Percentiles rank a stretch among this genome's conserved stretches.
Conservation (phyloP, 2,329 filamentous ascomycete genomes). For the Aspergillus texensis region DNA sequence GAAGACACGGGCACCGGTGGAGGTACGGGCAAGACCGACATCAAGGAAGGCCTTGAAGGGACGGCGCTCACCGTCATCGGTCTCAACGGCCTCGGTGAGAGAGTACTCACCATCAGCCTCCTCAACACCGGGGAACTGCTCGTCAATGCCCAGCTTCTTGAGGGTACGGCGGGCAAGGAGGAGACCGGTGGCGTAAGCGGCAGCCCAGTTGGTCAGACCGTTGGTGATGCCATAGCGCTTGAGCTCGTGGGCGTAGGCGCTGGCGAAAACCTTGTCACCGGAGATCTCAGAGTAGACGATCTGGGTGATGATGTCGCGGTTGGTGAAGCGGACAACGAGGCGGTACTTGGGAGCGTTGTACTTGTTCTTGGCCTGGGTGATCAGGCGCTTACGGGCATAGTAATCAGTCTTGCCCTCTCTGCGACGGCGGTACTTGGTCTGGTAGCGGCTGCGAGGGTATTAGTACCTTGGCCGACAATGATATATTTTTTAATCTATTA, state of each 20-base stretch:
- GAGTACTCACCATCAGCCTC: conserved; percentile 95
- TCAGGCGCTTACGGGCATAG: conserved; percentile 99
- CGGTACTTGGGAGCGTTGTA: conserved; percentile 99
- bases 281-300: conserved; percentile 95
- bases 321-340: conserved; percentile 98
- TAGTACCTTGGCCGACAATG: conserved; percentile 10
- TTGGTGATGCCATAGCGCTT: conserved; percentile 96
- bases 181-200: conserved; percentile 94
- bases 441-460: conserved; percentile 73
- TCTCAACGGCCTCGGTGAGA: conserved; percentile 91
- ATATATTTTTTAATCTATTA: not conserved
- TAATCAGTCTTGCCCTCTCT: conserved; percentile 98
- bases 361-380: conserved; percentile 99
- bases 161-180: conserved; percentile 95
- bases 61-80: conserved; percentile 81
- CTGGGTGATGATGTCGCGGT: conserved; percentile 98
- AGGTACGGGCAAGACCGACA: conserved; percentile 95
- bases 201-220: conserved; percentile 99
- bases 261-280: conserved; percentile 93
- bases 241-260: conserved; percentile 97
- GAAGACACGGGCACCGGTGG: conserved; percentile 97
- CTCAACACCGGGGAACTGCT: conserved; percentile 93
- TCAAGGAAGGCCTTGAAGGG: conserved; percentile 99
- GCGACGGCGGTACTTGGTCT: conserved; percentile 99
- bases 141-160: conserved; percentile 93